phyloP scores from a whole-genome alignment of 2,329 filamentous ascomycete genomes.

The Diplocarpon rosae region DNA sequence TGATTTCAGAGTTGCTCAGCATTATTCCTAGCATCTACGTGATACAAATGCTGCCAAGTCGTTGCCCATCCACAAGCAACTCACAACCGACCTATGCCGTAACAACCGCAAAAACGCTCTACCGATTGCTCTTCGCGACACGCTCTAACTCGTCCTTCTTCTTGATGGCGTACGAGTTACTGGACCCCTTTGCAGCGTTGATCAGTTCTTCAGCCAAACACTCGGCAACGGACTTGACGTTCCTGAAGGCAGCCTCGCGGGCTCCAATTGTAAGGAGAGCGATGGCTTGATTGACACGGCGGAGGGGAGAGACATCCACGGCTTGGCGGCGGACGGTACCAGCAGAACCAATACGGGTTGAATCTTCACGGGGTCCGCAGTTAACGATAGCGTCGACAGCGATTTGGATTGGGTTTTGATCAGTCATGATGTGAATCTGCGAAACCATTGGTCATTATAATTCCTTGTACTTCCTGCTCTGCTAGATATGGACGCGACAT shows the following conservation, averaged over 20 bases:
- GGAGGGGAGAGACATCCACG: constrained; percentile 98
- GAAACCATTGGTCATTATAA: constrained; percentile 9
- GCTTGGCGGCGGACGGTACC: constrained; percentile 99
- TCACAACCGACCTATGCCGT: constrained; percentile 26
- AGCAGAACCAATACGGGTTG: constrained; percentile 96
- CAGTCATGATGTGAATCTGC: constrained; percentile 99
- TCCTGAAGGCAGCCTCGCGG: constrained; percentile 97
- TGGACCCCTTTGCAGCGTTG: constrained; percentile 99
- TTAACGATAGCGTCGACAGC: constrained; percentile 99
- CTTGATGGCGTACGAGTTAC: constrained; percentile 99
- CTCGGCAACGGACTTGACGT: constrained; percentile 99
- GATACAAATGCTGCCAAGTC: constrained; percentile 26
- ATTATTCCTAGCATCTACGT: constrained; percentile 24
- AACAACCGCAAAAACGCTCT: constrained; percentile 41
- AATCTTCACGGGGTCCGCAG: constrained; percentile 99
- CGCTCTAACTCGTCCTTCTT: constrained; percentile 99
- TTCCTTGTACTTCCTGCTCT: neutral
- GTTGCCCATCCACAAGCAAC: constrained; percentile 25
- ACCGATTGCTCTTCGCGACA: constrained; percentile 99
- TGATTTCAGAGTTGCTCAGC: constrained; percentile 12
- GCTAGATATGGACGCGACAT: constrained; percentile 36
- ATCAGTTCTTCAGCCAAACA: constrained; percentile 99
- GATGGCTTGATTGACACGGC: constrained; percentile 99
- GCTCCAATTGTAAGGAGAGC: constrained; percentile 97
- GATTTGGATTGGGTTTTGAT: constrained; percentile 99